Evolutionary conservation across 805 yeast genomes (phyloP), one percentile per base, ranked within the genome.

Genomic region (Starmerella kuoi): DNA sequence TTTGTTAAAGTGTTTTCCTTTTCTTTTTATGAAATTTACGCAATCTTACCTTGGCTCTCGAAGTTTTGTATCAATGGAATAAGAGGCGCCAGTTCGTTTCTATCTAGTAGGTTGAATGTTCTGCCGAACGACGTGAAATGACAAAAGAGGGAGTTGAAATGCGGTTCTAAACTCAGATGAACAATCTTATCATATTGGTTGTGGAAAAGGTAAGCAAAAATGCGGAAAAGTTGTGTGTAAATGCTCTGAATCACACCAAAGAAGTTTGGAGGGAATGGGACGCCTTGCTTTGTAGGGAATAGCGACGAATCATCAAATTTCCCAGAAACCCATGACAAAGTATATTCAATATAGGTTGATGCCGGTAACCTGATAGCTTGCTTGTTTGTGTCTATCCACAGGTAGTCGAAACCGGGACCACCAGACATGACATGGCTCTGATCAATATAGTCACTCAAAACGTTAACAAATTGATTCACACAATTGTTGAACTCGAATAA

Each of bases 101-200:
- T 66, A 46, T 86, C 97, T 27, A 91, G 68, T 50, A 91, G 70
- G 40, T 74, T 78, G 60, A 84, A 91, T 50, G 86, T 94, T 46
- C 79, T 79, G 12, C 81, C 74, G 56, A 91, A 84, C 40, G 94
- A 79, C 34, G 88, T 73, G 56, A 82, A 91, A 59, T 91, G 98
- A 14, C 95, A 91, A 63, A 93, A 91, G 54, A 87, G 83, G 3
- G 97, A 87, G 61, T 91, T 91, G 94, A 95, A 91, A 60, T 91
- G 97, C 1, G 97, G 95, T 59, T 91, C 98, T 46, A 91, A 62
- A 2, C 94, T 79, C 45, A 91, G 63, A 60, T 91, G 96, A n/a
- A 88, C 76, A 20, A 88, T 73, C 57, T 80, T 85, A 51, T 88
- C 98, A 61, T 86, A 91, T 60, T 91, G 98, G 60, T 86, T 85